phyloP scores from a whole-genome alignment of 2,329 filamentous ascomycete species.

The Eutypella sp. region DNA sequence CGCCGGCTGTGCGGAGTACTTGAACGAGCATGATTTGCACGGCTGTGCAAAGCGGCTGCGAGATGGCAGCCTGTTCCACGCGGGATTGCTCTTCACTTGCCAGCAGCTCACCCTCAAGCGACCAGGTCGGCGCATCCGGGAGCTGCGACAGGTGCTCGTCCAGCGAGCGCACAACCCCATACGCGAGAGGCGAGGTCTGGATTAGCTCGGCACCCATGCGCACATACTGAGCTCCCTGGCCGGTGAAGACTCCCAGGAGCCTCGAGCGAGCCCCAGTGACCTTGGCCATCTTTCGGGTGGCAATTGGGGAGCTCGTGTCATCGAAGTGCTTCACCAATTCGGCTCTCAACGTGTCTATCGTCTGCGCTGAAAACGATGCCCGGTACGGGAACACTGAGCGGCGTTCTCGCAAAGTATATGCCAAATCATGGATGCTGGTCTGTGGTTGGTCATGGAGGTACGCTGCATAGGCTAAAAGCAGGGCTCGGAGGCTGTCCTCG shows the following conservation, averaged over 20 bases:
- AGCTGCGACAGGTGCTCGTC: slow-evolving; percentile 13
- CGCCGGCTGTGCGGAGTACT: slow-evolving; percentile 18
- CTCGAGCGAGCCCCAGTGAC: no score
- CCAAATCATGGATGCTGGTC: background rate
- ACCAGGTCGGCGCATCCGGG: slow-evolving; percentile 14
- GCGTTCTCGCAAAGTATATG: background rate
- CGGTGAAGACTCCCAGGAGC: slow-evolving; percentile 27
- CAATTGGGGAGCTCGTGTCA: no score
- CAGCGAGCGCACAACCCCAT: slow-evolving; percentile 11
- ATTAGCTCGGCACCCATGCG: slow-evolving; percentile 19
- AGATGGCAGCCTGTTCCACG: slow-evolving; percentile 11
- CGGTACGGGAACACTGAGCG: background rate
- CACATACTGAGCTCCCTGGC: slow-evolving; percentile 29
- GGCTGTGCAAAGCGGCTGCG: slow-evolving; percentile 31
- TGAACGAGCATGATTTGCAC: slow-evolving; percentile 34
- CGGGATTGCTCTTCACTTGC: slow-evolving; percentile 5
- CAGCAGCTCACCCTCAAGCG: slow-evolving; percentile 9
- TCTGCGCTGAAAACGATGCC: background rate
- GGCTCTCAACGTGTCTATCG: no score
- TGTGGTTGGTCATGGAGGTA: background rate
- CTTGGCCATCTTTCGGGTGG: no score
- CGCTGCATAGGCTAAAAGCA: background rate
- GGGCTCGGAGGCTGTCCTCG: background rate
- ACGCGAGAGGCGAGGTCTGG: slow-evolving; percentile 3
- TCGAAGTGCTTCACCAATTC: no score